Base-by-base conservation (phyloP, 2,329 filamentous ascomycete genomes). In the Penicillium sp. region DNA sequence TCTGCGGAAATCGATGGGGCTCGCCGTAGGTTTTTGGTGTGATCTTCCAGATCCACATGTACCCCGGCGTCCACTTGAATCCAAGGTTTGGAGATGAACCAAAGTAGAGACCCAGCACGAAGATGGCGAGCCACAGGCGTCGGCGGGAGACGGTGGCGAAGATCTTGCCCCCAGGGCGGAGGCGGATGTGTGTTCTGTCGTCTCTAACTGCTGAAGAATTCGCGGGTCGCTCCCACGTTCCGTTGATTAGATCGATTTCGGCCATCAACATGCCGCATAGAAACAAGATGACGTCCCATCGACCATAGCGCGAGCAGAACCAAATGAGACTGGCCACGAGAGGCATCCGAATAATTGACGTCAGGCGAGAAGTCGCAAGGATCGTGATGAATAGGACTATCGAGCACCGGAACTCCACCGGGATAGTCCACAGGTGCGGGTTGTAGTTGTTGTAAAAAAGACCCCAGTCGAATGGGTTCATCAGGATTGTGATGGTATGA, bases 371-470 rank as follows among this genome's bases (percentile, higher is more conserved):
- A 17, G 77, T 75, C 6, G 71, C 76, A 14, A 80, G 70, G 12
- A 78, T 71, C 6, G 75, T 72, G 52, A 79, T 61, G 60, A 79
- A 80, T 4, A 81, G 73, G 25, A 78, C 75, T 8, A 81, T 73
- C 2, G 78, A 80, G 61, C 76, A 76, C 43, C 78, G 77, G 52
- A 80, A 77, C 63, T 81, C 78, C 7, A 78, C 74, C 0, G 78
- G 77, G 25, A 81, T 79, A 7, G 78, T 80, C 79, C 79, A 81
- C 1, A 81, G 70, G 56, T 81, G 79, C 11, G 76, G 76, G 48
- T 79, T 79, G 67, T 79, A 80, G 62, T 77, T 73, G 62, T 77
- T 78, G 61, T 77, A 78, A 59, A 73, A 77, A 4, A 77, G 66
- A 1, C 55, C 62, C 73, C 75, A 78, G 55, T 77, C 69, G 55